Conservation (phyloP, 495 filamentous ascomycete genomes). For the Aspergillus panamensis region DNA sequence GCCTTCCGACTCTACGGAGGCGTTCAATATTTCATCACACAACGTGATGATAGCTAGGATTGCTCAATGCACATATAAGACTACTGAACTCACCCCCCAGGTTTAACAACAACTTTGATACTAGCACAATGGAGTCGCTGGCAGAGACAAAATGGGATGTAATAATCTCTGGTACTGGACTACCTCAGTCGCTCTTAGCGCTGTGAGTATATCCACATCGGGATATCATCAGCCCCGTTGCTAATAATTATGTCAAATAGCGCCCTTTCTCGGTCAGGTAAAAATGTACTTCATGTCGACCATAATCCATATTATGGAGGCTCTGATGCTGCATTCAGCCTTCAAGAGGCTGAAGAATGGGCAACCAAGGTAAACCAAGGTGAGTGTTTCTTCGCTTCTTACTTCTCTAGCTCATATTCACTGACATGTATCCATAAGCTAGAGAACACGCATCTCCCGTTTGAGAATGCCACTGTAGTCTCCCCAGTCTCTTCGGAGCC, state of each 20-base stretch:
- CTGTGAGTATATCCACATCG: slow-evolving; percentile 59
- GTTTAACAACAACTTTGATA: slow-evolving; percentile 21
- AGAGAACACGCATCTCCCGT: slow-evolving; percentile 34
- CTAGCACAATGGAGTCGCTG: slow-evolving; percentile 68
- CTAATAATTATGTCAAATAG: slow-evolving; percentile 57
- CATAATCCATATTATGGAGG: slow-evolving; percentile 85
- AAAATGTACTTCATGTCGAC: slow-evolving; percentile 90
- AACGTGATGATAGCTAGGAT: slow-evolving; percentile 28
- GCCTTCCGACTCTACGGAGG: slow-evolving; percentile 24
- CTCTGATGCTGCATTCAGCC: slow-evolving; percentile 77
- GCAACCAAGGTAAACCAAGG: slow-evolving; percentile 49
- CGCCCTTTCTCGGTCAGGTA: slow-evolving; percentile 85
- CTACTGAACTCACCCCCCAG: slow-evolving; percentile 26
- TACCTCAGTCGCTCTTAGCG: slow-evolving; percentile 87
- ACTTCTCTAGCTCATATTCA: slow-evolving; percentile 3
- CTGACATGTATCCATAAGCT: slow-evolving; percentile 29
- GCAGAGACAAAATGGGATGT: slow-evolving; percentile 85
- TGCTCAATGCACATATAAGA: slow-evolving; percentile 25
- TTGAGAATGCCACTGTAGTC: slow-evolving; percentile 40
- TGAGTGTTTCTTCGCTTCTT: slow-evolving; percentile 20
- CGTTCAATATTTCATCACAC: slow-evolving; percentile 27
- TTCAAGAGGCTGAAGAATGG: slow-evolving; percentile 81
- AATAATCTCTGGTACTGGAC: slow-evolving; percentile 82
- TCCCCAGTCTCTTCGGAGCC: slow-evolving; percentile 19
- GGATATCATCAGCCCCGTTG: slow-evolving; percentile 44